Base-by-base conservation (phyloP, 2,329 filamentous ascomycete species). In the Trichoderma lentiforme region DNA sequence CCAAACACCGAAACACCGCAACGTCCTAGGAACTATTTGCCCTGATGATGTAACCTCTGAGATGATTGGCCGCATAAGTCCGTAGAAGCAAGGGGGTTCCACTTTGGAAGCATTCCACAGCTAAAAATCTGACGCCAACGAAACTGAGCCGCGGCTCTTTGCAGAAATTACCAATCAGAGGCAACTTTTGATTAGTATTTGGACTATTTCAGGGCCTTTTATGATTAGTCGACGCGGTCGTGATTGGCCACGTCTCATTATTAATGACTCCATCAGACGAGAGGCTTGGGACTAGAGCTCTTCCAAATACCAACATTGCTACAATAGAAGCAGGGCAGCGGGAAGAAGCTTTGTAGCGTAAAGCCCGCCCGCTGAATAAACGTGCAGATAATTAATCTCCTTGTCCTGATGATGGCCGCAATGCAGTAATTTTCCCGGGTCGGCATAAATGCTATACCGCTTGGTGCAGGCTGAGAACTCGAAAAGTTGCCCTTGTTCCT, bases 1-100 rank as follows among this genome's bases (percentile, higher is more conserved):
- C 24, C 32, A 60, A 60, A 24, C 53, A 24, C 65, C 65, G 65
- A 11, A 69, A 69, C 65, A 60, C 65, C 65, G 36, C 65, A 32
- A 39, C 34, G 12, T 11, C 18, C 43, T 51, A 6, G n/a, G 1
- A 4, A 51, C 47, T 53, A 53, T 53, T 14, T 24, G 11, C 47
- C 47, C n/a, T 24, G 11, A 53, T 53, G 47, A 53, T 53, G 47
- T 24, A 53, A 53, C n/a, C 21, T 24, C 3, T 53, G 21, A 24
- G 21, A 53, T 24, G 21, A 53, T 53, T 53, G 47, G 47, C 47
- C 8, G 47, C 8, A 24, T 12, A 21, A 53, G 21, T 14, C 11
- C 21, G 47, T 12, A 24, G 62, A 30, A 21, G n/a, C 21, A 4
- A 26, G 47, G 47, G 21, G 1, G n/a, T 24, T 3, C 47, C 47